Evolutionary conservation across 345 rosid species (phyloP), one percentile per base, ranked within the genome.

Genomic region (Aquilaria malaccensis): DNA sequence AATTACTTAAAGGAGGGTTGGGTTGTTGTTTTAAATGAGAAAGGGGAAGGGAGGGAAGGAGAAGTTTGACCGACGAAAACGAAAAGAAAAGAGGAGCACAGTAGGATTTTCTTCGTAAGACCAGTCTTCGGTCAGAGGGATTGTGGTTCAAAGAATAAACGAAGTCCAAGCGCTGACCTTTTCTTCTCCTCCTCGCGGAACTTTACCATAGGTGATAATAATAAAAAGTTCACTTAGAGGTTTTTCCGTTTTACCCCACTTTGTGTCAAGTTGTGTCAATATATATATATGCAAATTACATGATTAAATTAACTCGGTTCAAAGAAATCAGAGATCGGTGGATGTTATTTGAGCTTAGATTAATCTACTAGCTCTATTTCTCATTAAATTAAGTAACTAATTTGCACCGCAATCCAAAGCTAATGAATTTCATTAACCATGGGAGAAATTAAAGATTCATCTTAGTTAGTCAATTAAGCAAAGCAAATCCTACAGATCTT

Each of bases 81-180:
- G 7, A 37, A 37, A 37, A 37, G 43, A 37, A 37, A 9, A 37
- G 43, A 37, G 43, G 54, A 33, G 0, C 13, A 2, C 14, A 53
- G 33, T 45, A 5, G 15, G 55, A 37, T 56, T 69, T 67, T 60
- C 60, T 46, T 64, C 11, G 2, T 33, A 45, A 41, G 73, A 70
- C 72, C 11, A 59, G 77, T 73, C 76, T 59, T 62, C 15, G 81
- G 81, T 77, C 81, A 45, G 62, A 66, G 55, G 33, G 55, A 55
- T 2, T 15, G 13, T 31, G 41, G 52, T 45, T 45, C 67, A 63
- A 51, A 45, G 22, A 51, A 48, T 10, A n/a, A 10, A 11, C 2
- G 13, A 66, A 58, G 68, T 75, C 64, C 54, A 72, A 55, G 3
- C 30, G 71, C 64, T 72, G 83, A 75, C 80, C 63, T 50, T 30